A percentile compares a stretch with the other conserved stretches of the same genome.
Conservation (phyloP, 2,329 filamentous ascomycete genomes). For the Pyrenochaeta sp. region DNA sequence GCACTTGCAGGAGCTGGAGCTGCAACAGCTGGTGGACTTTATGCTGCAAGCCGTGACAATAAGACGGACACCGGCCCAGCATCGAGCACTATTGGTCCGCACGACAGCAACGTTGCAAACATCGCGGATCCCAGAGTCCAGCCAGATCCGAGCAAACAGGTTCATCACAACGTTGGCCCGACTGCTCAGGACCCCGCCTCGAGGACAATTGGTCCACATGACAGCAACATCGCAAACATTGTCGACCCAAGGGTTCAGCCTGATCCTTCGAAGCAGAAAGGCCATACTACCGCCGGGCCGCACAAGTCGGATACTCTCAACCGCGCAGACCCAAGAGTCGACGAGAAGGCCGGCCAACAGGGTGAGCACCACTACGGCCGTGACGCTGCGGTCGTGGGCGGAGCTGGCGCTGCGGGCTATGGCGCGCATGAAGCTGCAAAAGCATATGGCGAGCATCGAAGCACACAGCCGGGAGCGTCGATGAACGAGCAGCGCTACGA, state of each 20-base stretch:
- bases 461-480: constrained; percentile 38
- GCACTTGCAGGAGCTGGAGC: constrained; percentile 28
- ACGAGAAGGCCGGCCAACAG: constrained; percentile 22
- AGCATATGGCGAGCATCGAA: constrained; percentile 38
- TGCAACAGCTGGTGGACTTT: constrained; percentile 24
- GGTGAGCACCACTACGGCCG: constrained; percentile 33
- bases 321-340: constrained; percentile 35
- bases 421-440: constrained; percentile 45
- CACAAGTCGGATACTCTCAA: constrained; percentile 39
- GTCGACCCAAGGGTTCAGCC: constrained; percentile 43
- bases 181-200: constrained; percentile 9
- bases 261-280: constrained; percentile 40
- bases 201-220: constrained; percentile 40
- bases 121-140: constrained; percentile 41
- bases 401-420: constrained; percentile 40
- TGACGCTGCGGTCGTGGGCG: constrained; percentile 42
- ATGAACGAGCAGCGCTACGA: constrained; percentile 46
- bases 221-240: constrained; percentile 44
- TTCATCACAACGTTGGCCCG: not conserved
- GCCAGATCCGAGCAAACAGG: constrained; percentile 28
- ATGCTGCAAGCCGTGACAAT: constrained; percentile 25
- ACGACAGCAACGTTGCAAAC: constrained; percentile 44
- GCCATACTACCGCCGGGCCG: constrained; percentile 34
- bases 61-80: constrained; percentile 28
- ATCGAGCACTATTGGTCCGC: constrained; percentile 39